A percentile compares a stretch with the other conserved stretches of the same genome.
These are phyloP conservation scores for Tricholoma flavovirens DNA, from an alignment of 768 basidiomycete genomes.

Conservation along the genomic window DNA sequence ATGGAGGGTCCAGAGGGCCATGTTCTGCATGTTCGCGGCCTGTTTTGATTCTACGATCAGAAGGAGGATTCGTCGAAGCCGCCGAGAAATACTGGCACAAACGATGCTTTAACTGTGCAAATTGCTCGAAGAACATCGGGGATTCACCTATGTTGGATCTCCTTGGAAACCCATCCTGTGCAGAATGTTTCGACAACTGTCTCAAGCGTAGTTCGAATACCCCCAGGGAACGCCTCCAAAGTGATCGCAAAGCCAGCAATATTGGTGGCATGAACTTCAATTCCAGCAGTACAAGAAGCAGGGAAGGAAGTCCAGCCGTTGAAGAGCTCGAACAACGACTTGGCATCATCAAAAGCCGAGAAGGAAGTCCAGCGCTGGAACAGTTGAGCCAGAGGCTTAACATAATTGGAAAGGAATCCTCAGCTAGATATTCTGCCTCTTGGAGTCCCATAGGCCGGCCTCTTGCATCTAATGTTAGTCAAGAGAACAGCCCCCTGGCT, in stretches of 20 bases:
- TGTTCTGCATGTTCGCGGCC: slow-evolving; percentile 65
- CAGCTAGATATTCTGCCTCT: slow-evolving; percentile 17
- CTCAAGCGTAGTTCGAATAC: slow-evolving; percentile 50
- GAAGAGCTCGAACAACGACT: slow-evolving; percentile 60
- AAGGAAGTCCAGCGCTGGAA: slow-evolving; percentile 49
- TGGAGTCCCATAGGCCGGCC: slow-evolving; percentile 14
- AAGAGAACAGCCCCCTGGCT: slow-evolving; percentile 23
- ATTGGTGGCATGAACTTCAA: slow-evolving; percentile 41
- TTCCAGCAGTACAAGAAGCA: slow-evolving; percentile 28
- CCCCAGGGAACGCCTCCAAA: slow-evolving; percentile 31
- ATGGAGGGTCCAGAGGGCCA: slow-evolving; percentile 73
- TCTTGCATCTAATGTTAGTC: slow-evolving; percentile 19
- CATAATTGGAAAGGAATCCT: slow-evolving; percentile 29
- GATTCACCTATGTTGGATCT: slow-evolving; percentile 77
- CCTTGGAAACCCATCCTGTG: slow-evolving; percentile 74
- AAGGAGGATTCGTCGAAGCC: slow-evolving; percentile 74
- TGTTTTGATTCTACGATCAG: slow-evolving; percentile 68
- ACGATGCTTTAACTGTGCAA: slow-evolving; percentile 69
- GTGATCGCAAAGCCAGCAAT: slow-evolving; percentile 28
- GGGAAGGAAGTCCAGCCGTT: slow-evolving; percentile 55
- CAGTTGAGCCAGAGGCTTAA: slow-evolving; percentile 43
- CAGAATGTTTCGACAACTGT: slow-evolving; percentile 76
- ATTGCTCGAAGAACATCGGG: slow-evolving; percentile 69
- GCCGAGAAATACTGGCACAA: slow-evolving; percentile 76
- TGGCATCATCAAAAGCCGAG: slow-evolving; percentile 48